Conservation (phyloP, 371 early-diverging fungal species). For the Cokeromyces recurvatus region DNA sequence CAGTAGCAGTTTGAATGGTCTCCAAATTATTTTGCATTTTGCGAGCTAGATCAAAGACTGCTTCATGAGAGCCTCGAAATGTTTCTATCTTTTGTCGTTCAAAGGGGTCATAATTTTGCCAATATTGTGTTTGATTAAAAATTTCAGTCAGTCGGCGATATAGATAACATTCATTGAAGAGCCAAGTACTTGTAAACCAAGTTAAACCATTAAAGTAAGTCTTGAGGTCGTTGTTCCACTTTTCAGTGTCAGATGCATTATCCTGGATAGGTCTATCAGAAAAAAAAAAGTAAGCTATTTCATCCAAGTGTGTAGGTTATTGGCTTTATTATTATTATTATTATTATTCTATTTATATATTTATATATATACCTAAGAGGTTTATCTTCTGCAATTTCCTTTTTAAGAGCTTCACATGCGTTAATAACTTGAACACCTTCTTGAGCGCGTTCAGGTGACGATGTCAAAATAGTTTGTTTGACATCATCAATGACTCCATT, state of each 20-base stretch:
- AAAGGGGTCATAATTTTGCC: conserved; percentile 75
- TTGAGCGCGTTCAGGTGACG: conserved; percentile 16
- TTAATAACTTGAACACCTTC: conserved; percentile 67
- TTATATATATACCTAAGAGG: too few species aligned
- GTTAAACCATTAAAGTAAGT: conserved; percentile 48
- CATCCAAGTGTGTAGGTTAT: too few species aligned
- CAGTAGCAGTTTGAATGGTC: too few species aligned
- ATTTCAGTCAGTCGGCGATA: conserved; percentile 72
- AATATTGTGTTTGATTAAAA: conserved; percentile 53
- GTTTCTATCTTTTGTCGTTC: conserved; percentile 64
- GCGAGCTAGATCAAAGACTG: conserved; percentile 61
- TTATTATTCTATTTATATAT: too few species aligned
- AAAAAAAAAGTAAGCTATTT: background rate
- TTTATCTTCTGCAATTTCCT: conserved; percentile 65
- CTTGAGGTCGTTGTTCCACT: conserved; percentile 62
- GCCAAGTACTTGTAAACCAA: conserved; percentile 74
- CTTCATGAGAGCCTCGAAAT: conserved; percentile 58
- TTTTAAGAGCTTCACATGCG: conserved; percentile 55
- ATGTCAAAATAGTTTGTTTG: conserved; percentile 33
- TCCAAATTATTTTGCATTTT: too few species aligned
- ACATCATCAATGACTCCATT: conserved; percentile 69
- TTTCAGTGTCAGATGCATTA: conserved; percentile 48
- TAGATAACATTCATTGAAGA: conserved; percentile 79
- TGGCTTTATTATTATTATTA: too few species aligned
- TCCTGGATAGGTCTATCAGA: conserved; percentile 52